These are phyloP conservation scores for Backusella tuberculispora DNA, from an alignment of 192 early-diverging fungal genomes.

Conservation along the genomic window DNA sequence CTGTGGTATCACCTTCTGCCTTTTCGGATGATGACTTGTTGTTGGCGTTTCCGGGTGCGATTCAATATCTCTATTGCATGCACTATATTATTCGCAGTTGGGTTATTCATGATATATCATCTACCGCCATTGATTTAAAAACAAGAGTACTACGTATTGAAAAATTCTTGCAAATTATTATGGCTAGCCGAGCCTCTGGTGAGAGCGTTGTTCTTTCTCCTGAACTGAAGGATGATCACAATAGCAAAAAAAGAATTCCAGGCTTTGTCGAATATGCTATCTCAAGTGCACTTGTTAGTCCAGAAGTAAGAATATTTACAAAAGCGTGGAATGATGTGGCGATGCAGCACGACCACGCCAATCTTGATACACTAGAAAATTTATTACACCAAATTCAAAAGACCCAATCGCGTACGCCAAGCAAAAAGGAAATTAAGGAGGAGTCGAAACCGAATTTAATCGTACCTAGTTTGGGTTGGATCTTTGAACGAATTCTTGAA, in stretches of 20 bases:
- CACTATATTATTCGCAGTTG: constrained; percentile 72
- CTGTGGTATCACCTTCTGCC: constrained; percentile 49
- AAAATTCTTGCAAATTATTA: constrained; percentile 62
- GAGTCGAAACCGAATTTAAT: constrained; percentile 36
- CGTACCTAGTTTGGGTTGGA: constrained; percentile 74
- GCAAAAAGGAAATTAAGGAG: neutral
- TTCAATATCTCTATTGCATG: constrained; percentile 66
- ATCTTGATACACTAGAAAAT: constrained; percentile 60
- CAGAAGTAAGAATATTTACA: constrained; percentile 66
- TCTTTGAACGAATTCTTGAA: constrained; percentile 73
- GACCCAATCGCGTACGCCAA: neutral
- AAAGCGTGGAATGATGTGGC: constrained; percentile 69
- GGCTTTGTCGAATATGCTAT: constrained; percentile 74
- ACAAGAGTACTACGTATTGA: constrained; percentile 62
- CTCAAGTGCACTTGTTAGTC: constrained; percentile 70
- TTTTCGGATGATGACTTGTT: constrained; percentile 57
- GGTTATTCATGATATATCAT: constrained; percentile 64
- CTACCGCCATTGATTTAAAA: constrained; percentile 47
- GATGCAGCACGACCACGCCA: constrained; percentile 48
- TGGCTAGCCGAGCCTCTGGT: constrained; percentile 48
- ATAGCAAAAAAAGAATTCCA: constrained; percentile 47
- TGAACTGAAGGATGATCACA: neutral
- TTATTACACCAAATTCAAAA: constrained; percentile 33
- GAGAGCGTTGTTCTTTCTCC: constrained; percentile 8
- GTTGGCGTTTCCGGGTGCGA: constrained; percentile 63